Evolutionary conservation across 1,139 yeast species (phyloP).

Genomic region (Pneumocystis jirovecii): DNA sequence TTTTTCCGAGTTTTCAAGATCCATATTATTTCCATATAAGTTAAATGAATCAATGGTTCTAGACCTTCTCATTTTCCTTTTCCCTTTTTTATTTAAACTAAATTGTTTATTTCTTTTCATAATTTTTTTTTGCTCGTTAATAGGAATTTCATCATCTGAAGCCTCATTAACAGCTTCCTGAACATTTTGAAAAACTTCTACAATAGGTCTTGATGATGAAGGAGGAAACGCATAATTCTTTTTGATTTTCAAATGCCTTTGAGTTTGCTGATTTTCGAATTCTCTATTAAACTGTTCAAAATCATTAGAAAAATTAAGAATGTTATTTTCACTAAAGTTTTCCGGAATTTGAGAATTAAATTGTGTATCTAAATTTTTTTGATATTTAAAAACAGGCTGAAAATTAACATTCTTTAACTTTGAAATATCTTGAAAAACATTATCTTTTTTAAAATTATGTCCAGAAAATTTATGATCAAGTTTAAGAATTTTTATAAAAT

Average conservation of each 20-base stretch:
- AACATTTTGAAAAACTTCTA: slow-evolving; percentile 78
- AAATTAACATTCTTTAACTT: background rate
- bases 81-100: background rate
- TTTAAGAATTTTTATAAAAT: background rate
- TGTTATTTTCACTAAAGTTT: slow-evolving; percentile 19
- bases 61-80: background rate
- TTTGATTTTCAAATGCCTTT: slow-evolving; percentile 40
- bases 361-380: background rate
- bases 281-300: slow-evolving; percentile 72
- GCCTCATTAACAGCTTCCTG: slow-evolving; percentile 61
- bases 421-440: background rate
- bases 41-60: background rate
- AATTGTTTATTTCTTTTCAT: background rate
- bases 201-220: slow-evolving; percentile 69
- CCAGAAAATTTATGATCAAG: background rate
- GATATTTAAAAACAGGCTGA: background rate
- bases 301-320: slow-evolving; percentile 35
- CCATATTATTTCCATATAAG: background rate
- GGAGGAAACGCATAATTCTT: slow-evolving; percentile 64
- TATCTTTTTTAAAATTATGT: background rate
- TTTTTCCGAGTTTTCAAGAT: background rate
- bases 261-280: slow-evolving; percentile 74
- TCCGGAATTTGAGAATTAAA: background rate
- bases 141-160: slow-evolving; percentile 22
- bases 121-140: slow-evolving; percentile 10